These are phyloP conservation scores for Aplosporella prunicola DNA, from an alignment of 2,329 filamentous ascomycete species.

Conservation along the genomic window DNA sequence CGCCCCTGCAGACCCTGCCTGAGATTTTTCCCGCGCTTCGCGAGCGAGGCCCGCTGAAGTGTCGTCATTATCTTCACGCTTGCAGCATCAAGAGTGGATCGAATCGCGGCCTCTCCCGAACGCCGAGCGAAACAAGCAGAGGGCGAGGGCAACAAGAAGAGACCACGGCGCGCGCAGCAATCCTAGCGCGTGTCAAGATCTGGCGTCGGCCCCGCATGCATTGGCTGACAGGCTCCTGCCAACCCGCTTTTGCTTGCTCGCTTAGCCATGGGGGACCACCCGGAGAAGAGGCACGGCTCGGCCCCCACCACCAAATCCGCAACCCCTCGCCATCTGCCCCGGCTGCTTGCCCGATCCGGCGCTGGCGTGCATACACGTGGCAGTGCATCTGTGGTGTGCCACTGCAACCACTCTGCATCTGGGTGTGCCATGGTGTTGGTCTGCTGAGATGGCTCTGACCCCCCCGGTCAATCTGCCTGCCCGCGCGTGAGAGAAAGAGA, in stretches of 20 bases:
- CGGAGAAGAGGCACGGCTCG: conserved; percentile 9
- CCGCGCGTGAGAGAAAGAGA: no score
- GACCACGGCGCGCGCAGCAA: no score
- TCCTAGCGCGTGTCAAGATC: conserved; percentile 8
- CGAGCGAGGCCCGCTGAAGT: conserved; percentile 6
- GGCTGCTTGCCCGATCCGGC: neutral
- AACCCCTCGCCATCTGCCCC: neutral
- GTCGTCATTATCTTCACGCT: no score
- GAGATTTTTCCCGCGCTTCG: conserved; percentile 3
- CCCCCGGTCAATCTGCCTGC: no score
- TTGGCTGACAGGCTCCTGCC: conserved; percentile 1
- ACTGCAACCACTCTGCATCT: no score
- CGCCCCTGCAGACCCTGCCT: conserved; percentile 6
- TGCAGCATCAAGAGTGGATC: no score
- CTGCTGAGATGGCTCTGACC: no score
- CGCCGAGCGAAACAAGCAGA: no score
- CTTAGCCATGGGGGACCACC: conserved; percentile 1
- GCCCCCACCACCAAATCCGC: conserved; percentile 7
- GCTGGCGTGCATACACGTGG: conserved; percentile 12
- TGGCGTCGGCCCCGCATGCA: conserved; percentile 1
- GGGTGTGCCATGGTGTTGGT: no score
- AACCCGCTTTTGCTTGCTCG: neutral
- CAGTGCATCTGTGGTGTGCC: conserved; percentile 12
- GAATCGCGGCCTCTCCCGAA: no score
- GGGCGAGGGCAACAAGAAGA: no score